A percentile compares a stretch with the other conserved stretches of the same genome.
phyloP scores from a whole-genome alignment of 768 basidiomycete species.

The Piloderma croceum region DNA sequence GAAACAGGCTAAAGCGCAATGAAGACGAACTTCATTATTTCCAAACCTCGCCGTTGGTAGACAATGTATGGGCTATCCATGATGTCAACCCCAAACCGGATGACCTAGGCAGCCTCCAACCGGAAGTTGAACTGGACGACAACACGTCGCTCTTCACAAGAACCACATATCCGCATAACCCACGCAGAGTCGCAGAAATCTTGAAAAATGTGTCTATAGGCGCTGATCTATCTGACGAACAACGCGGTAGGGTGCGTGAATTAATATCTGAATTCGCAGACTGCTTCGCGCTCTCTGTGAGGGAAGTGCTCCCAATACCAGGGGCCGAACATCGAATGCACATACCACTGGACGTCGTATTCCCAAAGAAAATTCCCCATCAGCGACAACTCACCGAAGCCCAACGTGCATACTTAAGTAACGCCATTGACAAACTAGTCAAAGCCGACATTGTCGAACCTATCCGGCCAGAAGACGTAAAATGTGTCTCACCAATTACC shows the following conservation, averaged over 20 bases:
- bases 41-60: too few relatives aligned
- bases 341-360: conserved; percentile 23
- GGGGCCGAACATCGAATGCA: conserved; percentile 29
- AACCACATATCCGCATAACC: conserved; percentile 9
- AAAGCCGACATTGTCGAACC: conserved; percentile 28
- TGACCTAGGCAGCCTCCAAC: too few relatives aligned
- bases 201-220: conserved; percentile 19
- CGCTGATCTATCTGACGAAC: conserved; percentile 19
- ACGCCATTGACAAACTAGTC: conserved; percentile 29
- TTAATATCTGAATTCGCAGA: conserved; percentile 11
- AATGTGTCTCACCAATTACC: conserved; percentile 29
- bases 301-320: conserved; percentile 9
- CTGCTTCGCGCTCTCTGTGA: conserved; percentile 11
- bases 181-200: conserved; percentile 11
- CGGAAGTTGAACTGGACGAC: not conserved
- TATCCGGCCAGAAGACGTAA: conserved; percentile 27
- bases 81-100: too few relatives aligned
- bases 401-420: conserved; percentile 26
- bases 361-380: conserved; percentile 24
- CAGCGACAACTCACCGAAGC: conserved; percentile 22
- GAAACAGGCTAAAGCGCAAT: too few relatives aligned
- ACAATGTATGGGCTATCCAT: too few relatives aligned
- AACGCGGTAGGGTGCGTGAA: not conserved
- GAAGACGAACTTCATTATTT: too few relatives aligned
- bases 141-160: too few relatives aligned